Percentiles rank a stretch among this genome's conserved stretches.
Evolutionary conservation across 495 filamentous ascomycete species (phyloP).

Genomic region (Jackrogersella minutella): DNA sequence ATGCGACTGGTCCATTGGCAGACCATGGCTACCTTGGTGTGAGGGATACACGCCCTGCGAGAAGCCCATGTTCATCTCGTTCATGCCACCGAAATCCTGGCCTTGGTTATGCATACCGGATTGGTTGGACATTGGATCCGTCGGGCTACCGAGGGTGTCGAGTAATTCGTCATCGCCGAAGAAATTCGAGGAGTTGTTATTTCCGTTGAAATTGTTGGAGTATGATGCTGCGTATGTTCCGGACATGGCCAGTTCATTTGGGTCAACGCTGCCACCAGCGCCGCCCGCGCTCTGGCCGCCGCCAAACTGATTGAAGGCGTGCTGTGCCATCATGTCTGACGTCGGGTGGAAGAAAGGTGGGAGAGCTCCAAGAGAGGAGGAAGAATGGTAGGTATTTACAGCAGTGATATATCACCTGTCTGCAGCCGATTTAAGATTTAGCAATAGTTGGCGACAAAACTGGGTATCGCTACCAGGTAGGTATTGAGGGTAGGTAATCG

Average conservation of each 20-base stretch:
- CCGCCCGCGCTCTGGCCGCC: constrained; percentile 64
- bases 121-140: constrained; percentile 51
- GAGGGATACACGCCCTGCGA: constrained; percentile 55
- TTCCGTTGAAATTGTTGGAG: constrained; percentile 53
- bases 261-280: constrained; percentile 72
- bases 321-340: constrained; percentile 60
- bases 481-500: not conserved
- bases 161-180: constrained; percentile 72
- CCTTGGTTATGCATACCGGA: constrained; percentile 57
- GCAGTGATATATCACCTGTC: not conserved
- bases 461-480: not conserved
- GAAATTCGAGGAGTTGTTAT: constrained; percentile 49
- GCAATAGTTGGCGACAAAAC: not conserved
- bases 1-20: constrained; percentile 60
- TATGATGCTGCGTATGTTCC: constrained; percentile 50
- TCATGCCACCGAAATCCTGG: constrained; percentile 57
- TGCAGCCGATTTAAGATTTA: not conserved
- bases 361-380: constrained; percentile 1
- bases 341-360: constrained; percentile 8
- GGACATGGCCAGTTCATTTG: constrained; percentile 81
- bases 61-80: constrained; percentile 58
- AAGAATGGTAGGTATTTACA: not conserved
- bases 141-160: constrained; percentile 62
- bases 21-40: constrained; percentile 49
- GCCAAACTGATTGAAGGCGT: constrained; percentile 70